Percentiles rank a stretch among this genome's conserved stretches.
Conservation (phyloP, 805 yeast species). For the Nakazawaea laoshanensis region DNA sequence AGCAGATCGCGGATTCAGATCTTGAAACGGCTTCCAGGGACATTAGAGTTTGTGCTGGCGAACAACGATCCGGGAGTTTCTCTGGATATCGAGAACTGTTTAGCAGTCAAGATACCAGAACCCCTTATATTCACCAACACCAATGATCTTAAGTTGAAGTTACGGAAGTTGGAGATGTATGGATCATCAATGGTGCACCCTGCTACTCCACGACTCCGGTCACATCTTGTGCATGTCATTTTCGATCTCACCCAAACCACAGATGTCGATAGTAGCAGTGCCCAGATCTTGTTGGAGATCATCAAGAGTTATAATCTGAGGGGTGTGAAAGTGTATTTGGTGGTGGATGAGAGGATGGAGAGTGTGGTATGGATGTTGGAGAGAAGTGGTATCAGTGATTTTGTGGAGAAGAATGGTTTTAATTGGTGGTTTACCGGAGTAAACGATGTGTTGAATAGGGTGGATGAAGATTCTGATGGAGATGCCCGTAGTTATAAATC, state of each 20-base stretch:
- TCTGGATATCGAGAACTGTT: constrained; percentile 56
- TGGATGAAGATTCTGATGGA: constrained; percentile 1
- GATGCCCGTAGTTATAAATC: constrained; percentile 4
- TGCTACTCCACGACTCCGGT: constrained; percentile 47
- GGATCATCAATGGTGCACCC: constrained; percentile 76
- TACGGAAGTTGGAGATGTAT: constrained; percentile 64
- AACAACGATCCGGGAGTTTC: constrained; percentile 15
- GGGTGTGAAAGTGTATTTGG: constrained; percentile 46
- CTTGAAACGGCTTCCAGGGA: constrained; percentile 57
- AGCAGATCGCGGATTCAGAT: constrained; percentile 81
- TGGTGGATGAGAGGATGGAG: constrained; percentile 17
- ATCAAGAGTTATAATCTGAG: constrained; percentile 45
- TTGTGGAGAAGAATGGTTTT: neutral
- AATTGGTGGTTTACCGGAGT: neutral
- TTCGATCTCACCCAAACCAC: constrained; percentile 82
- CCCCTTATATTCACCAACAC: constrained; percentile 85
- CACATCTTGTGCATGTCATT: constrained; percentile 47
- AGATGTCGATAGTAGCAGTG: constrained; percentile 70
- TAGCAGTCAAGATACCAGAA: constrained; percentile 77
- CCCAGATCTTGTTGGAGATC: constrained; percentile 61
- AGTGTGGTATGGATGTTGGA: constrained; percentile 15
- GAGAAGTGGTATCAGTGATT: constrained; percentile 9
- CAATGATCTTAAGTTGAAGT: constrained; percentile 60
- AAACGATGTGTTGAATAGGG: constrained; percentile 3
- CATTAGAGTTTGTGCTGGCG: constrained; percentile 23